A percentile compares a stretch with the other conserved stretches of the same genome.
Conservation (phyloP, 2,329 filamentous ascomycete species). For the Cytospora mali region DNA sequence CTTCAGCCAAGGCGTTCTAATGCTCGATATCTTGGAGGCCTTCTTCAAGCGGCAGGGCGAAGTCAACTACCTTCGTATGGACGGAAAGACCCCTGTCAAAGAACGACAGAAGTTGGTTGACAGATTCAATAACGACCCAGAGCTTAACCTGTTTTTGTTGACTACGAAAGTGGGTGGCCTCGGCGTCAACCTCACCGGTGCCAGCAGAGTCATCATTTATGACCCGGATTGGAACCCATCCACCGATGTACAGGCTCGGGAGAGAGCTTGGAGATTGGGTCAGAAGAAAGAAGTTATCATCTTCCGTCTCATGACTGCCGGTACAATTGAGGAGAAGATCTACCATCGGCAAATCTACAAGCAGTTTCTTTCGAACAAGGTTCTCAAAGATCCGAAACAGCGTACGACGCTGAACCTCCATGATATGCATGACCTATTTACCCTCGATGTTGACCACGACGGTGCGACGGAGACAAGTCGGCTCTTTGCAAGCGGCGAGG, state of each 20-base stretch:
- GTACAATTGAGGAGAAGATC: constrained; percentile 98
- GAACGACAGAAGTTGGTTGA: constrained; percentile 89
- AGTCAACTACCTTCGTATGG: constrained; percentile 85
- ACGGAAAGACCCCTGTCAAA: constrained; percentile 87
- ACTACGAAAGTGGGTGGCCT: constrained; percentile 95
- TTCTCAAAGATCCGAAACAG: constrained; percentile 91
- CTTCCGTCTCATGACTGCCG: constrained; percentile 95
- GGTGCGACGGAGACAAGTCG: constrained; percentile 80
- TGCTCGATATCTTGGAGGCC: constrained; percentile 90
- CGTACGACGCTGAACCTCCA: constrained; percentile 86
- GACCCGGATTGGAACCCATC: constrained; percentile 99
- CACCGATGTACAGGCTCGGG: constrained; percentile 91
- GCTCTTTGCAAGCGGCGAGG: constrained; percentile 85
- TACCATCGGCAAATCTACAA: constrained; percentile 99
- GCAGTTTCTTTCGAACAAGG: constrained; percentile 95
- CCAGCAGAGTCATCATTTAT: constrained; percentile 95
- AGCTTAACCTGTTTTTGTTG: constrained; percentile 85
- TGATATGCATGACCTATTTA: constrained; percentile 91
- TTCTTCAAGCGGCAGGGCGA: constrained; percentile 70
- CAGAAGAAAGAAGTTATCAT: constrained; percentile 96
- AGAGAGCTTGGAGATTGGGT: constrained; percentile 92
- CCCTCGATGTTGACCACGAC: constrained; percentile 67
- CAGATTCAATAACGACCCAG: constrained; percentile 81
- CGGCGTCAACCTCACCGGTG: constrained; percentile 91
- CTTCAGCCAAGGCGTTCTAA: constrained; percentile 91